Conservation (phyloP, 345 rosid genomes). For the Heritiera littoralis region DNA sequence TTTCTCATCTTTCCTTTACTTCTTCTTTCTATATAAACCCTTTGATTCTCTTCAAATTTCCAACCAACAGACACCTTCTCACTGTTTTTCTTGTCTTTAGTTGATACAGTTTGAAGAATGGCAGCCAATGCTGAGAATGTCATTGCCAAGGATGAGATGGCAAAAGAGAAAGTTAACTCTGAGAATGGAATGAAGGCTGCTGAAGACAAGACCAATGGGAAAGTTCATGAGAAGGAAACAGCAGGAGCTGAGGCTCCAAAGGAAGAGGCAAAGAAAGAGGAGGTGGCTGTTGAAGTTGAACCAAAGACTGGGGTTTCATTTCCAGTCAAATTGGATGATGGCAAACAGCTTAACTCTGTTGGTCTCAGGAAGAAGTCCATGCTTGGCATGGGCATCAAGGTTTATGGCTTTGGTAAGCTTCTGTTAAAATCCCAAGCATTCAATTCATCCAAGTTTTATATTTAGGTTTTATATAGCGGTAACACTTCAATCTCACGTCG, state of each 20-base stretch:
- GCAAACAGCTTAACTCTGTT: constrained; percentile 39
- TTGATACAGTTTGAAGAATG: constrained; percentile 17
- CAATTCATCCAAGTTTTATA: background rate
- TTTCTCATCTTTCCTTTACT: constrained; percentile 9
- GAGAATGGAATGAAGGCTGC: constrained; percentile 22
- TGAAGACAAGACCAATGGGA: constrained; percentile 13
- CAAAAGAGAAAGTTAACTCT: constrained; percentile 1
- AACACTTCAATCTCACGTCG: no score
- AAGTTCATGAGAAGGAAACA: constrained; percentile 17
- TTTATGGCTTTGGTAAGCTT: constrained; percentile 42
- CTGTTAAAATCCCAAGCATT: background rate
- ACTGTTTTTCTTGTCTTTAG: background rate
- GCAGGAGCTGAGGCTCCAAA: background rate
- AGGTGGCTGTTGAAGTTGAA: constrained; percentile 45
- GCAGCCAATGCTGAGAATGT: constrained; percentile 27
- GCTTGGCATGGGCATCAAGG: constrained; percentile 49
- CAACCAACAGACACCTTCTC: constrained; percentile 1
- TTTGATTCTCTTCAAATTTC: background rate
- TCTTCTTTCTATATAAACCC: constrained; percentile 25
- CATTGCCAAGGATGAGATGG: constrained; percentile 23
- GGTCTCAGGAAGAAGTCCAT: constrained; percentile 50
- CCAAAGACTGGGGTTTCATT: constrained; percentile 49
- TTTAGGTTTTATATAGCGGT: no score
- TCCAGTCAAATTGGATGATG: constrained; percentile 51
- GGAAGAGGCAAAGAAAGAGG: constrained; percentile 28